Base-by-base conservation (phyloP, 768 basidiomycete species). In the Podaxis rugospora region DNA sequence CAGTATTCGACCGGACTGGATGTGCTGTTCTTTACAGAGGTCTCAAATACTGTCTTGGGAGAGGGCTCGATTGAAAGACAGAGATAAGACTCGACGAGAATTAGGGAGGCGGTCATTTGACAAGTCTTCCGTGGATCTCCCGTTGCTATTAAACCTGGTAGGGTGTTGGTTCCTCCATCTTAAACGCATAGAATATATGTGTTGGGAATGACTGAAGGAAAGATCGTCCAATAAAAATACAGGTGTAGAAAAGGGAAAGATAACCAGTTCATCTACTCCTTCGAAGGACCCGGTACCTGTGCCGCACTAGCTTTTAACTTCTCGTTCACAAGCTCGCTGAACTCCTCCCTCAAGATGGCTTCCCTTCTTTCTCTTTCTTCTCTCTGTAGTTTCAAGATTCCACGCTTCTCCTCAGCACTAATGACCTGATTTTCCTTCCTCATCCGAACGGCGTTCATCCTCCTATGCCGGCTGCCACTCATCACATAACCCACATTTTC, bases 351-450 rank as follows among this genome's bases (percentile, higher is more conserved):
- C 64, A 98, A 79, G 67, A 94, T 88, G 5, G 88, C 79, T 75
- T 99, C 97, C 68, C 93, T 83, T 75, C 95, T 86, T 74, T 89
- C 87, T 72, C 90, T 85, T 77, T 99, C 97, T 72, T 98, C 96
- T 71, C 80, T 90, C 75, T 98, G 96, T 73, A 98, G 69, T 75
- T 97, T 96, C 71, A 98, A 71, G 61, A 98, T 95, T 37, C 93
- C 92, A 36, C 97, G 78, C 81, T 98, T 98, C 82, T 99, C 97
- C 75, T 98, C 97, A 1, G 96, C 95, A 67, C 90, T 93, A 71
- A 99, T 99, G 64, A 98, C 95, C 76, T 99, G 97, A 77, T 99
- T 98, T 79, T 99, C 97, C 81, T 98, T 98, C 70, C 96, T 80
- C 87, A 99, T 92, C 62, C 97, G 91, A 47, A 99, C 96, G 0